Evolutionary conservation across 78 protist genomes (phyloP), one percentile per base, ranked within the genome.

Genomic region (Dictyostelium citrinum): DNA sequence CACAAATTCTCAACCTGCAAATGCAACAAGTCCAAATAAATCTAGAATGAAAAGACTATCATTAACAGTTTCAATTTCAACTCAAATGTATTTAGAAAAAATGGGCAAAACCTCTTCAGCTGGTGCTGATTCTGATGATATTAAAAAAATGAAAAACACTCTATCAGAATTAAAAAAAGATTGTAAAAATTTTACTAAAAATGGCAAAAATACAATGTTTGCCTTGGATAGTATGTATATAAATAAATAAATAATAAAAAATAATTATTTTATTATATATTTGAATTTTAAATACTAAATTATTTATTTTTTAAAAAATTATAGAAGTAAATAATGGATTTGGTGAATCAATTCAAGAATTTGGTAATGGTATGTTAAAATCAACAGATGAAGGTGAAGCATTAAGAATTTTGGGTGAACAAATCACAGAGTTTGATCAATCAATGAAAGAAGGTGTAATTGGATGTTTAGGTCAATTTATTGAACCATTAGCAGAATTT

Each of bases 21-120:
- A 70, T 70, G 20, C 77, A 33, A 29, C 79, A 11, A 33, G 49
- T 46, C 91, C 91, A 46, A 31, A 49, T 9, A 85, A 85, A 61
- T 88, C 93, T 10, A 76, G 81, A 78, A 88, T 88, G 86, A 88
- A 68, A 31, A 76, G 93, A 78, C 22, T 88, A 1, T 88, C 93
- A 10, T 10, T 88, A 27, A 88, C 93, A 5, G 93, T 88, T 55
- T 88, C 93, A 22, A 83, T 88, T 12, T 67, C 93, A 11, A 67
- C 93, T 31, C 93, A 88, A 46, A 88, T 60, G 77, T 88, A 88
- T 49, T 60, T 88, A 1, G 93, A 88, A 41, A 88, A 88, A n/a
- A 76, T 88, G 64, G 72, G 85, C 8, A 74, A 68, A 67, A 5
- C 51, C 5, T 37, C 41, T 1, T 16, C 76, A 8, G 2, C 84